Base-by-base conservation (phyloP, 176 grass and related monocot species). In the Raddia guianensis region DNA sequence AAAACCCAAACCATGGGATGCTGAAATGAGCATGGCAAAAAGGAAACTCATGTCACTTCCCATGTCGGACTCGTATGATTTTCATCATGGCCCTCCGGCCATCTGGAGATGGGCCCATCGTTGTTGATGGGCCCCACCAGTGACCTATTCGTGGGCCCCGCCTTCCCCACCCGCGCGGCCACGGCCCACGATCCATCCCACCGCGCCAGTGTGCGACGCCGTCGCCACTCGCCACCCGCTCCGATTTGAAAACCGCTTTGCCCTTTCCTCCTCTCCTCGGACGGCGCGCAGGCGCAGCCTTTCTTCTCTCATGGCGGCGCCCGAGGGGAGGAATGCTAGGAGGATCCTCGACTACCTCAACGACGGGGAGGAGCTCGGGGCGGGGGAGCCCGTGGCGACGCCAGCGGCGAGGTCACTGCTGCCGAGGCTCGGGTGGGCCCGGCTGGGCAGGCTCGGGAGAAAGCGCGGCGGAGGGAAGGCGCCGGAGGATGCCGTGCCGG, bases 281-380 rank as follows among this genome's bases (percentile, higher is more conserved):
- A 33, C 60, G 60, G 60, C 59, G 58, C 5, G 21, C 21, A 1
- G 20, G 60, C 60, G 60, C 60, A 13, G 12, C 60, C 60, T 34
- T 62, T 27, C 27, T 14, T 53, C 37, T 15, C 59, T 33, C 59
- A 62, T 62, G 59, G 59, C 59, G 2, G 32, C 10, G 2, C 27
- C 69, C 1, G 89, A 80, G 74, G 89, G 76, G 74, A 21, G 27
- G 8, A 27, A 9, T 5, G 20, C 6, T 8, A 53, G 77, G 85
- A 86, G 89, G 70, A 91, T 91, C 80, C 51, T 84, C 15, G 89
- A 91, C 12, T 91, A 84, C 81, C 85, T 91, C 81, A 87, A 91
- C 85, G 85, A 84, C 50, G 85, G 85, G n/a, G 89, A 91, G 71
- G 89, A 91, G 70, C 56, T 84, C 57, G 80, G 81, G 18, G 3